A percentile compares a stretch with the other conserved stretches of the same genome.
Conservation (phyloP, 2,329 filamentous ascomycete species). For the Scytalidium sp. region DNA sequence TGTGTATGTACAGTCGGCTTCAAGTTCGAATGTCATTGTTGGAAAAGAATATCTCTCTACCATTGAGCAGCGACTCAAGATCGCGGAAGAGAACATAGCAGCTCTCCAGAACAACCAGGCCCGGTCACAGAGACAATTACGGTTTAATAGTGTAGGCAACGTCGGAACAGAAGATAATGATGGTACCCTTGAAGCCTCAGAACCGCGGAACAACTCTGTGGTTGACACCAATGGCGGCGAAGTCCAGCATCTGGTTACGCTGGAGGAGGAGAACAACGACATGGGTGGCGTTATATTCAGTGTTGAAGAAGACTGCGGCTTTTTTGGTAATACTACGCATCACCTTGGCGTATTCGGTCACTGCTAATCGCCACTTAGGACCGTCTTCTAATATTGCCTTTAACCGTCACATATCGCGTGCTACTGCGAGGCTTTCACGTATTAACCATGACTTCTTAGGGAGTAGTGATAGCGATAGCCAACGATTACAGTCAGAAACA, state of each 20-base stretch:
- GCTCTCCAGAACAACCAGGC: slow-evolving; percentile 31
- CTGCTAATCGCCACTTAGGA: slow-evolving; percentile 18
- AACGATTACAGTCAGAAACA: slow-evolving; percentile 1
- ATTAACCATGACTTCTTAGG: slow-evolving; percentile 9
- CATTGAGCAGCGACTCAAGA: slow-evolving; percentile 25
- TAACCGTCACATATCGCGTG: slow-evolving; percentile 32
- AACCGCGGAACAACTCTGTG: not conserved
- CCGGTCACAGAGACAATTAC: slow-evolving; percentile 21
- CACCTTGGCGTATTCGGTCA: not conserved
- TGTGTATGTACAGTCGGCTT: slow-evolving; percentile 34
- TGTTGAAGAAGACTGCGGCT: slow-evolving; percentile 31
- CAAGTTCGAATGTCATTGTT: slow-evolving; percentile 35
- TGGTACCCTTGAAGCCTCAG: not conserved
- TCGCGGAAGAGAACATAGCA: slow-evolving; percentile 23
- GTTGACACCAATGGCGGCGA: slow-evolving; percentile 13
- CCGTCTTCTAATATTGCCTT: slow-evolving; percentile 41
- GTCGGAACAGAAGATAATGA: slow-evolving; percentile 31
- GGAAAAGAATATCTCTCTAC: slow-evolving; percentile 32
- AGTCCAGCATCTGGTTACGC: slow-evolving; percentile 11
- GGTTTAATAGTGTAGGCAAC: slow-evolving; percentile 33
- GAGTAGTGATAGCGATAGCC: slow-evolving; percentile 2
- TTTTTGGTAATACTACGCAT: slow-evolving; percentile 24
- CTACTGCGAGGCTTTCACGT: slow-evolving; percentile 15
- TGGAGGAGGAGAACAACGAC: slow-evolving; percentile 22
- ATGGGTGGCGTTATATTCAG: slow-evolving; percentile 29